Conservation (phyloP, 768 basidiomycete species). For the Sporobolomyces pararoseus region DNA sequence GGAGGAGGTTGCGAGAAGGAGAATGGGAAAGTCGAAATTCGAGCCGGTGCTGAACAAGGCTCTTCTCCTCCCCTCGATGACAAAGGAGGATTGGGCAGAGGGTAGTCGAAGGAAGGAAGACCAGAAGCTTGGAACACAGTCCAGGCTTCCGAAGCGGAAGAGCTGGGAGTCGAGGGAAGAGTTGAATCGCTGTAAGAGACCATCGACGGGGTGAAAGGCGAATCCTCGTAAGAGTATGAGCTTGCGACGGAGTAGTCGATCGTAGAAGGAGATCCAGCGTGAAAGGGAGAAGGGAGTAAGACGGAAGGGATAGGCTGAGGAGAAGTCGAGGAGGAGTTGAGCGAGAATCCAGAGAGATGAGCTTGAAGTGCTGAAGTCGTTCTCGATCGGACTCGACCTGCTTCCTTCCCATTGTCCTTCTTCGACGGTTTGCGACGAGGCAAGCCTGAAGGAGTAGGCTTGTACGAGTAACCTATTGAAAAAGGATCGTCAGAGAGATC, state of each 20-base stretch:
- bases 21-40: constrained; percentile 6
- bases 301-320: neutral
- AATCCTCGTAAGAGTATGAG: neutral
- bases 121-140: constrained; percentile 7
- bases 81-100: neutral
- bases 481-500: neutral
- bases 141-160: constrained; percentile 7
- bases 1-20: constrained; percentile 17
- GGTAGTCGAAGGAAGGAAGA: neutral
- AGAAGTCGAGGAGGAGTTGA: neutral
- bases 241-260: neutral
- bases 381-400: neutral
- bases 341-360: constrained; percentile 3
- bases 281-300: neutral
- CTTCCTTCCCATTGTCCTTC: neutral
- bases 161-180: constrained; percentile 1
- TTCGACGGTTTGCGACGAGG: neutral
- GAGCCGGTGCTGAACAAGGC: neutral
- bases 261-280: neutral
- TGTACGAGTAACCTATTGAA: constrained; percentile 5
- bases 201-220: neutral
- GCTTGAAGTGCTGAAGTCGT: constrained; percentile 5
- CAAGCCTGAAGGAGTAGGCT: neutral
- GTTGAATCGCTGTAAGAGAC: neutral
- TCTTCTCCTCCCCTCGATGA: neutral